phyloP scores from a whole-genome alignment of 441 rosid species.

The Pelargonium myrrhifolium region DNA sequence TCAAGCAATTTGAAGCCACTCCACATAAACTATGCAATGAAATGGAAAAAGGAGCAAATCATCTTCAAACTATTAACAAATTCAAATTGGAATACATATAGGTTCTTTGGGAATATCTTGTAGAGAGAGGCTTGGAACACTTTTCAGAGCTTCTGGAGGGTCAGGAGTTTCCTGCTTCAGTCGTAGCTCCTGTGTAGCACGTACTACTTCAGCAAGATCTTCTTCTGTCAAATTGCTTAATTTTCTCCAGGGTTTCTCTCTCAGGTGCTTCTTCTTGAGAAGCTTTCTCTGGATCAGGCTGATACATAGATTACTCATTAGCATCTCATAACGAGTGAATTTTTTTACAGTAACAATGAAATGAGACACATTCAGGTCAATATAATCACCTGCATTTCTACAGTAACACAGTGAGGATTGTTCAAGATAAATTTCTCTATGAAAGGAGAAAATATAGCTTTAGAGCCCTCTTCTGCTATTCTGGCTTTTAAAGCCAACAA shows the following conservation, averaged over 20 bases:
- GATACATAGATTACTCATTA: constrained; percentile 17
- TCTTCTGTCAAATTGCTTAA: constrained; percentile 77
- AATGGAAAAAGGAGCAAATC: neutral
- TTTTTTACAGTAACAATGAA: constrained; percentile 5
- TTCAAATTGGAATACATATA: constrained; percentile 40
- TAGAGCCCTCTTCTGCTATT: constrained; percentile 75
- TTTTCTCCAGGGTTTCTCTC: constrained; percentile 47
- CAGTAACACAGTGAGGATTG: constrained; percentile 68
- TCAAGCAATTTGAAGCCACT: constrained; percentile 1
- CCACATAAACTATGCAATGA: neutral
- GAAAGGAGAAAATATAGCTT: constrained; percentile 84
- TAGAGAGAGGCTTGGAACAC: constrained; percentile 70
- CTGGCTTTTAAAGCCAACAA: constrained; percentile 60
- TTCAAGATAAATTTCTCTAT: constrained; percentile 70
- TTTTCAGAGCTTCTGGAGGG: constrained; percentile 71
- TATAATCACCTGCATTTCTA: constrained; percentile 69
- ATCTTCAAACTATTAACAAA: neutral
- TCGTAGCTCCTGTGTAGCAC: constrained; percentile 72
- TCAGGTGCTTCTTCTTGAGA: constrained; percentile 75
- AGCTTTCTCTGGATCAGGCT: constrained; percentile 90
- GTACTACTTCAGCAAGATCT: constrained; percentile 76
- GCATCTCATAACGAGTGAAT: constrained; percentile 9
- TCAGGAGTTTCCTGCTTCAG: constrained; percentile 92
- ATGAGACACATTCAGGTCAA: neutral
- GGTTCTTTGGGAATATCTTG: constrained; percentile 84